phyloP scores from a whole-genome alignment of 495 filamentous ascomycete species.

The Pseudomonodictys pantanalensis region DNA sequence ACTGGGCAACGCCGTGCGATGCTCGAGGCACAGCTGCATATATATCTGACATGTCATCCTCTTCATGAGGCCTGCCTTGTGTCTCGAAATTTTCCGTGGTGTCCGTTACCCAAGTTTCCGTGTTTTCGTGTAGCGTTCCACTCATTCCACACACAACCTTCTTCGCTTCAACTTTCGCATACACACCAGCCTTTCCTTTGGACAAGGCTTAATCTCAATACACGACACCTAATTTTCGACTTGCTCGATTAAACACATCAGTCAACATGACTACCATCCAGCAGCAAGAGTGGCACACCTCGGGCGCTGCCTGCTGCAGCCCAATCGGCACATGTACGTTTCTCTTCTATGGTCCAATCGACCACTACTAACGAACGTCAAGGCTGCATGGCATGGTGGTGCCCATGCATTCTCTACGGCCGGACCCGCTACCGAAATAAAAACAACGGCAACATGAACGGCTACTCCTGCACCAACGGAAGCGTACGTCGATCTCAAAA shows the following conservation, averaged over 20 bases:
- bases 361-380: background rate
- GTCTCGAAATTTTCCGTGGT: no score
- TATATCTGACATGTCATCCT: background rate
- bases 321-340: slow-evolving; percentile 32
- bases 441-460: slow-evolving; percentile 46
- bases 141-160: background rate
- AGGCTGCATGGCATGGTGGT: slow-evolving; percentile 48
- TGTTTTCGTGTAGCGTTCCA: background rate
- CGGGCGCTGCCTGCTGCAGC: slow-evolving; percentile 27
- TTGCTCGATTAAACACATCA: background rate
- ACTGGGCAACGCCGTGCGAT: background rate
- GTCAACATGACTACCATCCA: slow-evolving; percentile 21
- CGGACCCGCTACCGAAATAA: slow-evolving; percentile 48
- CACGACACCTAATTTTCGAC: no score
- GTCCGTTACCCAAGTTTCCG: no score
- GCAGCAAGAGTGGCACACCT: slow-evolving; percentile 26
- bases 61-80: background rate
- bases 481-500: slow-evolving; percentile 41
- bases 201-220: no score
- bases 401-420: slow-evolving; percentile 56
- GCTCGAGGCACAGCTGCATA: background rate
- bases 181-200: no score
- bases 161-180: background rate
- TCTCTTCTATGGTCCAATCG: background rate
- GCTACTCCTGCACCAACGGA: slow-evolving; percentile 48